Percentiles rank a stretch among this genome's conserved stretches.
Evolutionary conservation across 768 basidiomycete genomes (phyloP).

Genomic region (Termitomyces bulborhizus): DNA sequence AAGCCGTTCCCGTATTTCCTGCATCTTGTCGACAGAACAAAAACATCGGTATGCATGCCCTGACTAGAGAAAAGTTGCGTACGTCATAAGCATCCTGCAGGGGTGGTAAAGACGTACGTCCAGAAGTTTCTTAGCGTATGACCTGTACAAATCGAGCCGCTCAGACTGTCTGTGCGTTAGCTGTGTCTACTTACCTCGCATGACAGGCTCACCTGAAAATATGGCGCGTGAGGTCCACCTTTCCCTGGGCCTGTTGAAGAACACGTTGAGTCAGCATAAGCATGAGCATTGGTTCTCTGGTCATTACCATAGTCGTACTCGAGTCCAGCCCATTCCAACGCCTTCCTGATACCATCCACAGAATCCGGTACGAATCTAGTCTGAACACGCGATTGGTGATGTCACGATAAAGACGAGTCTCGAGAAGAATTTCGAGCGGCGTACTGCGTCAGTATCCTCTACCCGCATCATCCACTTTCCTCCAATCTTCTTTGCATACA

Average conservation of each 20-base stretch:
- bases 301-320: constrained; percentile 83
- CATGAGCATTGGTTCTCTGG: background rate
- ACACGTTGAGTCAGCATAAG: background rate
- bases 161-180: constrained; percentile 58
- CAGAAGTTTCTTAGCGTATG: constrained; percentile 67
- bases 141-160: constrained; percentile 77
- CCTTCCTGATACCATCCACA: constrained; percentile 70
- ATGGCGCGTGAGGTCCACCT: constrained; percentile 75
- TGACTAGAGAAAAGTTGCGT: constrained; percentile 37
- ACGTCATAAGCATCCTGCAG: background rate
- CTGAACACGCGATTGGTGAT: constrained; percentile 31
- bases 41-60: constrained; percentile 95
- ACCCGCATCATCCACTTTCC: constrained; percentile 91
- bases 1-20: constrained; percentile 61
- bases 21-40: constrained; percentile 70
- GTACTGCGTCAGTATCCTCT: constrained; percentile 91
- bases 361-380: constrained; percentile 76
- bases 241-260: constrained; percentile 61
- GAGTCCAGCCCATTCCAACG: constrained; percentile 87
- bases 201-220: constrained; percentile 60
- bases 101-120: constrained; percentile 42
- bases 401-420: too few relatives aligned
- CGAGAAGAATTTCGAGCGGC: constrained; percentile 13
- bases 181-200: too few relatives aligned
- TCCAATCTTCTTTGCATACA: constrained; percentile 72